A percentile compares a stretch with the other conserved stretches of the same genome.
These are phyloP conservation scores for Fusarium odoratissimum DNA, from an alignment of 2,329 filamentous ascomycete species.

Conservation along the genomic window DNA sequence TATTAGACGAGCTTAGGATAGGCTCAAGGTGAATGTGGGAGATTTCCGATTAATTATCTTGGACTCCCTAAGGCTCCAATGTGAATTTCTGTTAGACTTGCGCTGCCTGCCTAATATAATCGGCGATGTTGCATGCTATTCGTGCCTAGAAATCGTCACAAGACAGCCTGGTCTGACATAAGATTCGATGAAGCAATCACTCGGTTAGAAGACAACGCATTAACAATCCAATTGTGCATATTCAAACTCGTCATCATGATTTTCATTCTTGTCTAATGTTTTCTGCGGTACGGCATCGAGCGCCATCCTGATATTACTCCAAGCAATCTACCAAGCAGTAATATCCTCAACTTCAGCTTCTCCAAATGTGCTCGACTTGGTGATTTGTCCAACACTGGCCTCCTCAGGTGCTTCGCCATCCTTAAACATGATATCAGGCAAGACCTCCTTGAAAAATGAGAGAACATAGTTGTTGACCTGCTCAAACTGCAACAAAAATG, in stretches of 20 bases:
- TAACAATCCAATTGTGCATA: background rate
- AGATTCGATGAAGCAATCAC: background rate
- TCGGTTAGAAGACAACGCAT: background rate
- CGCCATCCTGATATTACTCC: background rate
- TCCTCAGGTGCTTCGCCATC: conserved; percentile 62
- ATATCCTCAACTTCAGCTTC: conserved; percentile 97
- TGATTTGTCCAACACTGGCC: conserved; percentile 70
- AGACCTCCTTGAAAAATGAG: conserved; percentile 81
- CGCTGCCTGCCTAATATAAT: background rate
- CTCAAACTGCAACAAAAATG: conserved; percentile 95
- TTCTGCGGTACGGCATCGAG: background rate
- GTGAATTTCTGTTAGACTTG: background rate
- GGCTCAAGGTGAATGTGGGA: background rate
- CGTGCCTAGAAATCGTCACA: background rate
- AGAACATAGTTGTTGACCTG: conserved; percentile 93
- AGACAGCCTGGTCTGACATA: background rate
- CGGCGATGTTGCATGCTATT: background rate
- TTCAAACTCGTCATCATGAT: conserved; percentile 1
- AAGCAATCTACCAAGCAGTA: conserved; percentile 79
- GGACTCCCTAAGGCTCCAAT: background rate
- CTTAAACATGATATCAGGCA: conserved; percentile 88
- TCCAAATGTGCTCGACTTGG: conserved; percentile 91
- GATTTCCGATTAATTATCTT: background rate
- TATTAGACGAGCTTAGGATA: background rate
- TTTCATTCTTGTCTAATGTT: conserved; percentile 9